Percentiles rank a stretch among this genome's conserved stretches.
Conservation (phyloP, 108 stramenopile genomes). For the Hondaea fermentalgiana region DNA sequence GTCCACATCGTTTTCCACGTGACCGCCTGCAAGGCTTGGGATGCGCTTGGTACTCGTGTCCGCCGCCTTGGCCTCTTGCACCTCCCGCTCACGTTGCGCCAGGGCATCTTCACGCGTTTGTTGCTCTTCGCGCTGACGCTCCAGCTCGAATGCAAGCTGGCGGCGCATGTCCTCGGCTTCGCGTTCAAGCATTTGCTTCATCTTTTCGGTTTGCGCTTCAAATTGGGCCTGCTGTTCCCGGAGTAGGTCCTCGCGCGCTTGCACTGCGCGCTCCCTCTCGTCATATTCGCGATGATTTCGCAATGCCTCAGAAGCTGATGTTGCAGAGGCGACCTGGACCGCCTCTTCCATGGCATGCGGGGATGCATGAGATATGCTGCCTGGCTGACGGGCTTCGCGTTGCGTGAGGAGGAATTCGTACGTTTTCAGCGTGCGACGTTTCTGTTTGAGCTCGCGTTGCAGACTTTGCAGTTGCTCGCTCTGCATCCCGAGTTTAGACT, state of each 20-base stretch:
- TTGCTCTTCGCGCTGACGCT: not conserved
- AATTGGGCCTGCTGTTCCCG: not conserved
- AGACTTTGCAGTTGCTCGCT: not conserved
- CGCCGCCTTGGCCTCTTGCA: not conserved
- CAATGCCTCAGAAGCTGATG: not conserved
- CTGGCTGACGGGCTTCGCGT: not conserved
- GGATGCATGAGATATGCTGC: not conserved
- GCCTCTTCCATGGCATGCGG: not conserved
- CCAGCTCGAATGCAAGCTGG: not conserved
- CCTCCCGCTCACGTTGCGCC: not conserved
- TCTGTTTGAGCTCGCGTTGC: not conserved
- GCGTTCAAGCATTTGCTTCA: not conserved
- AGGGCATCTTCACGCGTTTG: not conserved
- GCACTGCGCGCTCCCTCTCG: not conserved
- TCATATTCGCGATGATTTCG: not conserved
- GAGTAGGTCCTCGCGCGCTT: not conserved
- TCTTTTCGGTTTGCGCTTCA: not conserved
- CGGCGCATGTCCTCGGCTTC: slow-evolving; percentile 11
- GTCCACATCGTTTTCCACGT: not conserved
- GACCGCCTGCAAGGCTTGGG: not conserved
- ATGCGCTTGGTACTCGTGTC: not conserved
- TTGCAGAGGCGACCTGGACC: not conserved
- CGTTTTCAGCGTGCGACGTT: not conserved
- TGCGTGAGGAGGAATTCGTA: not conserved
- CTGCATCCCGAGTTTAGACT: not conserved